Evolutionary conservation across 2,329 filamentous ascomycete genomes (phyloP).

Genomic region (Botrytis elliptica): DNA sequence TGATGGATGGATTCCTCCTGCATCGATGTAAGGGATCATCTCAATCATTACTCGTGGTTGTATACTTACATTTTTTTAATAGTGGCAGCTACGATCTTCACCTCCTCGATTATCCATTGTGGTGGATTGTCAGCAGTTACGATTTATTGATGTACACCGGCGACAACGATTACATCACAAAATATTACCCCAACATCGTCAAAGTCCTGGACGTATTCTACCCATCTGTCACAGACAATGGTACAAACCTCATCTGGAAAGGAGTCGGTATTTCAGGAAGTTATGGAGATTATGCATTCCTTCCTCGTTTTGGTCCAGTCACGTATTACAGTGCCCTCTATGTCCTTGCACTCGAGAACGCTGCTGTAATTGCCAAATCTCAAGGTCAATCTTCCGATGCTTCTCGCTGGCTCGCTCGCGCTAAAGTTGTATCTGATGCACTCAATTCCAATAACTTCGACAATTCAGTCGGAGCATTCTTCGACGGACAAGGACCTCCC

Average conservation of each 20-base stretch:
- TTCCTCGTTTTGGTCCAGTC: constrained; percentile 47
- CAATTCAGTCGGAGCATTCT: constrained; percentile 45
- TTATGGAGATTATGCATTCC: constrained; percentile 54
- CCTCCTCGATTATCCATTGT: constrained; percentile 53
- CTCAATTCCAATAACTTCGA: constrained; percentile 45
- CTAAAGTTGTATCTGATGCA: constrained; percentile 39
- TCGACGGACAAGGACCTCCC: constrained; percentile 41
- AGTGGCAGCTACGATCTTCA: constrained; percentile 48
- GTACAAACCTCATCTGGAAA: constrained; percentile 46
- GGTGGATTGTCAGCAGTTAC: constrained; percentile 51
- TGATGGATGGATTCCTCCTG: constrained; percentile 55
- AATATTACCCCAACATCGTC: constrained; percentile 45
- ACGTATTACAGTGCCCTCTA: constrained; percentile 56
- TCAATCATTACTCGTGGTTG: too few species aligned
- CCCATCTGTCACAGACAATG: constrained; percentile 43
- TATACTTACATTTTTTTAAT: neutral
- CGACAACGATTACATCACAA: constrained; percentile 43
- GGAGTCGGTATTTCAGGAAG: constrained; percentile 38
- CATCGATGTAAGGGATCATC: constrained; percentile 46
- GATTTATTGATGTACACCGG: constrained; percentile 52
- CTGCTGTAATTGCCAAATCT: constrained; percentile 44
- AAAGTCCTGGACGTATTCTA: constrained; percentile 49
- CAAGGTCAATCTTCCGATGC: constrained; percentile 41
- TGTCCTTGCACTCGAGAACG: constrained; percentile 46
- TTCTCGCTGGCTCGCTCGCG: constrained; percentile 43